Evolutionary conservation across 257 asterid species (phyloP).

Genomic region (Salvia splendens): DNA sequence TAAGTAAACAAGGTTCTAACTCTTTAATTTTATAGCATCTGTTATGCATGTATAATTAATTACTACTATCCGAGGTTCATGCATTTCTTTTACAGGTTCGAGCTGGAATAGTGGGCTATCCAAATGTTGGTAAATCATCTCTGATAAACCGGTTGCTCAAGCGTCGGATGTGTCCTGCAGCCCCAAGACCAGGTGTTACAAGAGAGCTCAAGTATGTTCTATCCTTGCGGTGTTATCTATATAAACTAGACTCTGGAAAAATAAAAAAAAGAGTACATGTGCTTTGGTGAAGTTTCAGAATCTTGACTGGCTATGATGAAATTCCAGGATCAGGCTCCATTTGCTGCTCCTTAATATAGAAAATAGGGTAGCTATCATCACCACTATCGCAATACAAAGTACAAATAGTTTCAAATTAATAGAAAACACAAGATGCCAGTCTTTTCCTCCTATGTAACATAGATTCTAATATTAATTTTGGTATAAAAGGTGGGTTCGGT

Average conservation of each 20-base stretch:
- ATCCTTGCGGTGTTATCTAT: constrained; percentile 6
- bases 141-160: constrained; percentile 88
- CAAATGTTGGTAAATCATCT: constrained; percentile 97
- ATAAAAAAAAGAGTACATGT: background rate
- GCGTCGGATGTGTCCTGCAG: constrained; percentile 97
- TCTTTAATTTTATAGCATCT: background rate
- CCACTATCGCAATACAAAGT: background rate
- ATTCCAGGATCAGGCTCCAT: constrained; percentile 25
- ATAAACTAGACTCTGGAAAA: background rate
- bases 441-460: background rate
- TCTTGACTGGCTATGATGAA: background rate
- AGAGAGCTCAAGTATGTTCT: constrained; percentile 77
- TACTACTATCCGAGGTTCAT: constrained; percentile 24
- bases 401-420: constrained; percentile 14
- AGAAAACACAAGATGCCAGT: background rate
- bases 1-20: constrained; percentile 7
- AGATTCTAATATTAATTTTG: constrained; percentile 29
- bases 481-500: constrained; percentile 81
- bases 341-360: constrained; percentile 12
- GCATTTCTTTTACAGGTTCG: constrained; percentile 62
- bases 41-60: constrained; percentile 1
- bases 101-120: constrained; percentile 95
- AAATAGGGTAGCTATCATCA: background rate
- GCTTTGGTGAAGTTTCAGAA: constrained; percentile 6
- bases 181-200: constrained; percentile 99